phyloP scores from a whole-genome alignment of 176 grass and related monocot species.

The Echinochloa phyllopogon region DNA sequence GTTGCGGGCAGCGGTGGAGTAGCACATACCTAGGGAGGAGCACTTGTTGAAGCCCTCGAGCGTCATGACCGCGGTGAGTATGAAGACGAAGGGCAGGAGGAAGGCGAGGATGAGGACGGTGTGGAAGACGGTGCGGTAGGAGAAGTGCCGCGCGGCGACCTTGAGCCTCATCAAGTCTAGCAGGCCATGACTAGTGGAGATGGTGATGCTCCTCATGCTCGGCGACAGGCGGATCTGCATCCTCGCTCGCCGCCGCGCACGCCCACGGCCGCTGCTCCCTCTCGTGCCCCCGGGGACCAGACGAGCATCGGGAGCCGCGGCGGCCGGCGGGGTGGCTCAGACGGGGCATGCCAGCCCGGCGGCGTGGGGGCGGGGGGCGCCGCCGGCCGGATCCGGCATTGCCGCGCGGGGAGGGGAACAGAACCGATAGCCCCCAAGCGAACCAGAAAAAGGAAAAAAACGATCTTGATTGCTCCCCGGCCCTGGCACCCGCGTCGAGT shows the following conservation, averaged over 20 bases:
- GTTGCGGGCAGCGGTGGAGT: background rate
- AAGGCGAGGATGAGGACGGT: slow-evolving; percentile 91
- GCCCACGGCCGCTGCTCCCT: slow-evolving; percentile 12
- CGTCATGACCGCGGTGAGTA: slow-evolving; percentile 88
- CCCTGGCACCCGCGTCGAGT: background rate
- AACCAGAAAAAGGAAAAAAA: background rate
- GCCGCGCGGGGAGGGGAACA: slow-evolving; percentile 6
- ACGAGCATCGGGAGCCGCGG: slow-evolving; percentile 36
- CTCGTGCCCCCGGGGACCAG: background rate
- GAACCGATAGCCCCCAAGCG: background rate
- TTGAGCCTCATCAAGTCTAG: slow-evolving; percentile 94
- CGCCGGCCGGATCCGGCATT: slow-evolving; percentile 82
- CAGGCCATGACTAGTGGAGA: slow-evolving; percentile 88
- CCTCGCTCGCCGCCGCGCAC: slow-evolving; percentile 52
- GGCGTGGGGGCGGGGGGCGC: slow-evolving; percentile 2
- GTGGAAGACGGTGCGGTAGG: slow-evolving; percentile 96
- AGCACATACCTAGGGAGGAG: slow-evolving; percentile 79
- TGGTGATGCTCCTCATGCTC: slow-evolving; percentile 99
- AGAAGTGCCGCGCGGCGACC: slow-evolving; percentile 80
- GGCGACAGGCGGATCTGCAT: slow-evolving; percentile 99
- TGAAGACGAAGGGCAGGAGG: slow-evolving; percentile 92
- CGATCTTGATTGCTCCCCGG: slow-evolving; percentile 14
- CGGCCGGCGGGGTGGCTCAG: slow-evolving; percentile 29
- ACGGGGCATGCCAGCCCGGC: slow-evolving; percentile 42
- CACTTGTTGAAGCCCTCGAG: slow-evolving; percentile 96